Percentiles rank a stretch among this genome's conserved stretches.
phyloP scores from a whole-genome alignment of 208 protist species.

The Leishmania braziliensis region DNA sequence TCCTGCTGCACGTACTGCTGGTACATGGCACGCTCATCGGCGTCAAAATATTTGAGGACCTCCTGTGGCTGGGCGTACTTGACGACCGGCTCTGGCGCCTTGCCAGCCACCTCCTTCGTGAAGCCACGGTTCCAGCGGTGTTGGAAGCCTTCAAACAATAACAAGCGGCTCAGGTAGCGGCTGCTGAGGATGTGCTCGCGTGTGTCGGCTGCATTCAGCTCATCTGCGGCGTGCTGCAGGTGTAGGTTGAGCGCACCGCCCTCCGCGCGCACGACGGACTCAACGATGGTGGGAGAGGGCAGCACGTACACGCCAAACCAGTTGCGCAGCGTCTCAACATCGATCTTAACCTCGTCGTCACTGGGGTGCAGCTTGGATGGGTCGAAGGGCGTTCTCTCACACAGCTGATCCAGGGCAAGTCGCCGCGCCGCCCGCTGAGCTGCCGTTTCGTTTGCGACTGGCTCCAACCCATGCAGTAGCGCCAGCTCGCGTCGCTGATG shows the following conservation, averaged over 20 bases:
- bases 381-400: constrained; percentile 87
- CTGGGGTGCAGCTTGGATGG: constrained; percentile 28
- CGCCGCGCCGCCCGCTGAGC: constrained; percentile 77
- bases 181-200: constrained; percentile 85
- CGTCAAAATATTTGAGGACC: constrained; percentile 70
- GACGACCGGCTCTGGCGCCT: constrained; percentile 77
- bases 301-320: constrained; percentile 91
- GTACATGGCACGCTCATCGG: constrained; percentile 85
- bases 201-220: constrained; percentile 62
- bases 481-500: constrained; percentile 85
- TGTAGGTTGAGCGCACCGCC: constrained; percentile 49
- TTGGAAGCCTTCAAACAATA: constrained; percentile 70
- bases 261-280: constrained; percentile 48
- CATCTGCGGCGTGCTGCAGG: constrained; percentile 63
- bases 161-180: constrained; percentile 80
- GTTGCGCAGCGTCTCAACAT: constrained; percentile 69
- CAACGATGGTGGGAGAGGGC: constrained; percentile 79
- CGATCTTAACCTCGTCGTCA: constrained; percentile 75
- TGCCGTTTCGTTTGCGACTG: constrained; percentile 83
- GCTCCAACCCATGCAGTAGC: constrained; percentile 82
- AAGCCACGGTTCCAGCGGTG: constrained; percentile 70
- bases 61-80: constrained; percentile 66
- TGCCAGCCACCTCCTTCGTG: constrained; percentile 48
- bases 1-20: constrained; percentile 74
- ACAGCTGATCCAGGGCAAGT: constrained; percentile 71